phyloP scores from a whole-genome alignment of 2,329 filamentous ascomycete genomes.

The Acrodontium crateriforme region DNA sequence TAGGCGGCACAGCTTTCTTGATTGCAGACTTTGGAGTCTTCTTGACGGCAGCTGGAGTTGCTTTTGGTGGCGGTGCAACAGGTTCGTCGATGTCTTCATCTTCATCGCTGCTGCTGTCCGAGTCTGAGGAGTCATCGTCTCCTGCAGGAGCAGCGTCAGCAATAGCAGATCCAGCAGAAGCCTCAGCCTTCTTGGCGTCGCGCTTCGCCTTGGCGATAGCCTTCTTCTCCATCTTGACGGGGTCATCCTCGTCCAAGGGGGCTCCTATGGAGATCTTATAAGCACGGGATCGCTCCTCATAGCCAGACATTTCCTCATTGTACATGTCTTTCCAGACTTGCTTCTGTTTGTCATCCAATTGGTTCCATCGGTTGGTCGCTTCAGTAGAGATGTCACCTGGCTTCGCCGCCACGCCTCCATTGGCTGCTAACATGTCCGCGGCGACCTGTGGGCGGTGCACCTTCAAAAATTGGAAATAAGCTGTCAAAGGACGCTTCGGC shows the following conservation, averaged over 20 bases:
- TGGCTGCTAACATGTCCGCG: conserved; percentile 40
- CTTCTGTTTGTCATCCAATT: conserved; percentile 63
- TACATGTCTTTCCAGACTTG: conserved; percentile 49
- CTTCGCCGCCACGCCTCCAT: conserved; percentile 53
- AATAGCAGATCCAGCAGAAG: conserved; percentile 1
- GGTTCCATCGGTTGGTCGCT: conserved; percentile 72
- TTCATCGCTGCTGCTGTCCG: conserved; percentile 9
- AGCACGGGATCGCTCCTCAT: conserved; percentile 40
- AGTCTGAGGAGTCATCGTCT: conserved; percentile 7
- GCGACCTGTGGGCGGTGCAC: conserved; percentile 73
- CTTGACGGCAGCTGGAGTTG: conserved; percentile 6
- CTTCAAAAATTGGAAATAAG: conserved; percentile 91
- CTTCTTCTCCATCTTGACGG: conserved; percentile 22
- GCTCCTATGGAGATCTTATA: conserved; percentile 29
- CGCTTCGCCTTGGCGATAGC: conserved; percentile 9
- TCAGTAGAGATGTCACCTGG: conserved; percentile 82
- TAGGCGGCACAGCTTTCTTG: conserved; percentile 11
- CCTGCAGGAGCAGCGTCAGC: conserved; percentile 1
- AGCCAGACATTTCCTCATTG: conserved; percentile 40
- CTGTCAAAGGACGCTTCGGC: conserved; percentile 83
- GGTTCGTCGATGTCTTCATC: conserved; percentile 18
- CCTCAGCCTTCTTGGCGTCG: conserved; percentile 6
- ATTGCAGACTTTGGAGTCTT: conserved; percentile 21
- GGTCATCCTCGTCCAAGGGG: conserved; percentile 26
- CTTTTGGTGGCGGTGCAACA: conserved; percentile 17